These are phyloP conservation scores for Colletotrichum tanaceti DNA, from an alignment of 2,329 filamentous ascomycete genomes.

Conservation along the genomic window DNA sequence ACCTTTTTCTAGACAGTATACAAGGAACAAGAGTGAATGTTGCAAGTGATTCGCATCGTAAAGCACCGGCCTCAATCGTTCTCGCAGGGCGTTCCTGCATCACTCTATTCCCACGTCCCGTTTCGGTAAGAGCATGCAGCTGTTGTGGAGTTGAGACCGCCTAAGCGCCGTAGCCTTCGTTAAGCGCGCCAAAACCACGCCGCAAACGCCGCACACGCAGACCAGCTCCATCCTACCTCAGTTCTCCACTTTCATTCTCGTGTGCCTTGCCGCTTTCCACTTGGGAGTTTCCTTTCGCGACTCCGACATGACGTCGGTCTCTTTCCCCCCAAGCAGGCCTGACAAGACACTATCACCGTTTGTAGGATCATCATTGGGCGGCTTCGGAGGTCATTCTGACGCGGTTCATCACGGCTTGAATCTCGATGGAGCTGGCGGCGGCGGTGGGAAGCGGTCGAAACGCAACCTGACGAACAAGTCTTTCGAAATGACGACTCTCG, in stretches of 20 bases:
- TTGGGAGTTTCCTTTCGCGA: conserved; percentile 26
- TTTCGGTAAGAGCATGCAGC: background rate
- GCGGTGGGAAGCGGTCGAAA: conserved; percentile 45
- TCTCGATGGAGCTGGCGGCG: conserved; percentile 47
- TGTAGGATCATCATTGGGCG: conserved; percentile 26
- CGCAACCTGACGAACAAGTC: conserved; percentile 44
- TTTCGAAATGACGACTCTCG: conserved; percentile 46
- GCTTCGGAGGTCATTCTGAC: conserved; percentile 22
- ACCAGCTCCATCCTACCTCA: conserved; percentile 34
- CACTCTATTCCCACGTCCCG: background rate
- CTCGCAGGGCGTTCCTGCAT: background rate
- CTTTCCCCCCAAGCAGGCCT: conserved; percentile 35
- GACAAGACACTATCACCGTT: conserved; percentile 25
- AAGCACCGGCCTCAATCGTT: background rate
- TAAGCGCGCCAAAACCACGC: conserved; percentile 16
- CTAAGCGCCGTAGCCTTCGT: background rate
- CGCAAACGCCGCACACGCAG: conserved; percentile 28
- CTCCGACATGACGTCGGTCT: conserved; percentile 40
- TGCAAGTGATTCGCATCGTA: background rate
- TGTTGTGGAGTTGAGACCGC: background rate
- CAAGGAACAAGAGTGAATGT: too few species aligned
- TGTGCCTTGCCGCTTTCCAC: conserved; percentile 31
- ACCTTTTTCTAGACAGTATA: background rate
- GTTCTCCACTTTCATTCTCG: conserved; percentile 36
- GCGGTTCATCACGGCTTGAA: conserved; percentile 45